Evolutionary conservation across 148 eudicot genomes (phyloP), one percentile per base, ranked within the genome.

Genomic region (Salicornia ramosissima): DNA sequence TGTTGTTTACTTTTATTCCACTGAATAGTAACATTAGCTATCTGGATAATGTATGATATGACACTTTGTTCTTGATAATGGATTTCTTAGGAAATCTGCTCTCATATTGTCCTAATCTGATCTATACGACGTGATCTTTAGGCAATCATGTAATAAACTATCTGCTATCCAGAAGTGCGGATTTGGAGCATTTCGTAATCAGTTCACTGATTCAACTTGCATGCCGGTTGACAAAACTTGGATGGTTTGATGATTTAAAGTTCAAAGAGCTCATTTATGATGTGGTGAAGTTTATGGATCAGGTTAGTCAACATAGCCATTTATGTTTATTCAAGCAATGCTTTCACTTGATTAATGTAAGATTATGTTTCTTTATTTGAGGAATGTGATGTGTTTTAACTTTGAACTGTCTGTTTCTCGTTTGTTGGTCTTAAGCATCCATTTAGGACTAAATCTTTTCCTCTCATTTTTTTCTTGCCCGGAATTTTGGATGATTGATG

Each of bases 171-270:
- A 89, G 96, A 89, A 92, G 99, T 59, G 87, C 86, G 54, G 85
- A 87, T 58, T 79, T 90, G 86, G 90, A 91, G 82, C 79, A 87
- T 73, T 89, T 88, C 79, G 92, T 89, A 45, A 82, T 74, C 75
- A 90, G 81, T 80, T 91, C 97, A 43, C 69, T 94, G 65, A 83
- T 94, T 75, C 96, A 85, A 71, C 87, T 94, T 66, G 81, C 89
- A 62, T 87, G 97, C 69, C 97, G 96, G 58, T 70, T 94, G 74
- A 84, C 90, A 60, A 94, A 94, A 80, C 60, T 88, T 80, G 83
- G 96, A 69, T 94, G 99, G 99, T 81, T 91, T 70, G 96, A 86
- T 25, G 97, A 90, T 79, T 93, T 84, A 69, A 87, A 71, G 75
- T 91, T 91, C 77, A 84, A 73, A 78, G 99, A 94, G 24, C 78